phyloP scores from a whole-genome alignment of 2,329 filamentous ascomycete genomes.

The Pseudogymnoascus sp. region DNA sequence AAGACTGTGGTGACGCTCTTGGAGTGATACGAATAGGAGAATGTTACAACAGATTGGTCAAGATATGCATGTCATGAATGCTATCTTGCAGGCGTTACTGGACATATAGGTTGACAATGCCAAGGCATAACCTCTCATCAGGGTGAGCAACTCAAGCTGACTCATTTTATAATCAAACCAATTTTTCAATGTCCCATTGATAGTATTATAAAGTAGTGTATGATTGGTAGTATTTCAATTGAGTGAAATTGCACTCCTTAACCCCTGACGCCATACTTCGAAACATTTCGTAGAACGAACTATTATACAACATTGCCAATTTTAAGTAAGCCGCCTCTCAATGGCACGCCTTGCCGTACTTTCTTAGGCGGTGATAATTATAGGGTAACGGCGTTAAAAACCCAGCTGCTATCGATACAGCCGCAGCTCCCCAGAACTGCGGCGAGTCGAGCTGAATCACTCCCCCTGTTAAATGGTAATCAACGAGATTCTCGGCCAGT shows the following conservation, averaged over 20 bases:
- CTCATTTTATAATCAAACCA: neutral
- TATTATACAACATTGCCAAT: neutral
- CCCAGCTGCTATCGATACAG: conserved; percentile 36
- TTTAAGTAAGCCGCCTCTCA: conserved; percentile 20
- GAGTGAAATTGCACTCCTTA: neutral
- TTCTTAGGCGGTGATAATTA: conserved; percentile 42
- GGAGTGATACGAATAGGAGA: conserved; percentile 18
- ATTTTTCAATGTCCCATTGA: neutral
- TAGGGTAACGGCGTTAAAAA: conserved; percentile 45
- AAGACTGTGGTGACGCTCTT: conserved; percentile 59
- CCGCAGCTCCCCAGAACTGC: conserved; percentile 44
- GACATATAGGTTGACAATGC: neutral
- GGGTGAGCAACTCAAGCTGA: too few species aligned
- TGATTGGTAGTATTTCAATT: too few species aligned
- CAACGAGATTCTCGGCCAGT: conserved; percentile 44
- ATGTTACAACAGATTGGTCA: conserved; percentile 2
- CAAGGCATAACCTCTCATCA: neutral
- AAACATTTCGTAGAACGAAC: neutral
- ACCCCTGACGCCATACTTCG: neutral
- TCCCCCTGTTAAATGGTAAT: conserved; percentile 47
- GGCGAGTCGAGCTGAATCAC: conserved; percentile 38
- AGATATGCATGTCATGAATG: neutral
- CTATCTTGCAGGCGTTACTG: neutral
- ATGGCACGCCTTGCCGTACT: conserved; percentile 42
- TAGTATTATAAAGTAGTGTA: too few species aligned